Base-by-base conservation (phyloP, 805 yeast species). In the Saccharomycopsis babjevae region DNA sequence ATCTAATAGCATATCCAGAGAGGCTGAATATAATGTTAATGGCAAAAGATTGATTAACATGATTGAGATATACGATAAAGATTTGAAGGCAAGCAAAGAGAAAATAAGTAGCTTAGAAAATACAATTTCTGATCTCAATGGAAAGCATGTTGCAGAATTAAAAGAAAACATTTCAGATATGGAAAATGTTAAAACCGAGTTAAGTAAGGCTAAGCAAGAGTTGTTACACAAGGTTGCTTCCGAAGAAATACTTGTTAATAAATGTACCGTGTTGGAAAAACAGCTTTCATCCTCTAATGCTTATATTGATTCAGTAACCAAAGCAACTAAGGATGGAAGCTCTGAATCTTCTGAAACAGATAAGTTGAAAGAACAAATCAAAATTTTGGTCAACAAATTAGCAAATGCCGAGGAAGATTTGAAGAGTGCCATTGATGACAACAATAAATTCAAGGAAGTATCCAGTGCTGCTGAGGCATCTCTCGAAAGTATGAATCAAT, bases 401-500 rank as follows among this genome's bases (percentile, higher is more conserved):
- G 65, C 55, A 6, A 75, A 75, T 61, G 74, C 85, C 8, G 76
- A 78, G 59, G 74, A 77, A 54, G 89, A 85, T 60, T 76, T 86
- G 60, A 79, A 77, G 25, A 73, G 80, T 16, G 82, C 89, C 0
- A 80, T 81, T 65, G 74, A 79, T n/a, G 83, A 79, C 66, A 78
- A 81, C 10, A 77, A 77, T n/a, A 84, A 86, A 65, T 81, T 85
- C 68, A 81, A 84, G 61, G 75, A 74, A n/a, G 77, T 89, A 50
- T 84, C 91, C 0, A 72, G 73, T 58, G 82, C 87, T 15, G 82
- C 89, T 3, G 96, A 89, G 68, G 81, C 80, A 58, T 83, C 91
- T 5, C 74, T 89, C 43, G 71, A 74, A 43, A 75, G 78, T 55
- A 74, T 88, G 62, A 83, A 81, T 34, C 73, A 74, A 22, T 75